Conservation (phyloP, 805 yeast species). For the Priceomyces melissophilus region DNA sequence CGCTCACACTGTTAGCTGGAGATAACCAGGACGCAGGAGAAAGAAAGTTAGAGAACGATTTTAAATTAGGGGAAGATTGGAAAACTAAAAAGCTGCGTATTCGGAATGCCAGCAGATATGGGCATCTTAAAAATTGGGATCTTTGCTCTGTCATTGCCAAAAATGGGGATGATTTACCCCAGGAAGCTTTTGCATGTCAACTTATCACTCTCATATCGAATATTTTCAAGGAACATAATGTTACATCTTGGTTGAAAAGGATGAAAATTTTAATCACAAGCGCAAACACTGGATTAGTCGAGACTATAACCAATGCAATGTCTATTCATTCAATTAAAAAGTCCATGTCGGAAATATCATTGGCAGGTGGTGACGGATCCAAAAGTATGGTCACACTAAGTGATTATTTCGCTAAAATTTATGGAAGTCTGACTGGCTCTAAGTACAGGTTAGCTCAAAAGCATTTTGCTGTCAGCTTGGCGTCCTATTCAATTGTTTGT, state of each 20-base stretch:
- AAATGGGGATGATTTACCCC: conserved; percentile 93
- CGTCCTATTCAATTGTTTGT: conserved; percentile 88
- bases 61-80: conserved; percentile 96
- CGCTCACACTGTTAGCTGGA: conserved; percentile 48
- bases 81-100: conserved; percentile 74
- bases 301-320: conserved; percentile 91
- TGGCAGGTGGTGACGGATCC: conserved; percentile 63
- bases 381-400: conserved; percentile 64
- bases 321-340: conserved; percentile 94
- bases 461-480: conserved; percentile 81
- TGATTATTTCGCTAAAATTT: conserved; percentile 76
- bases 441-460: conserved; percentile 74
- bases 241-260: conserved; percentile 85
- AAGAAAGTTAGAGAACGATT: conserved; percentile 86
- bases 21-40: conserved; percentile 63
- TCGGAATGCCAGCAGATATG: conserved; percentile 71
- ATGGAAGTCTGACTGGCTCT: conserved; percentile 58
- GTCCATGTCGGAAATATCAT: conserved; percentile 74
- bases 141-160: conserved; percentile 92
- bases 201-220: conserved; percentile 81
- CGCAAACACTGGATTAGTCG: conserved; percentile 87
- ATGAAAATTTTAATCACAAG: conserved; percentile 93
- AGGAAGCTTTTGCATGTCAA: conserved; percentile 97
- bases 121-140: conserved; percentile 91
- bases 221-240: conserved; percentile 69